Evolutionary conservation across 2,329 filamentous ascomycete genomes (phyloP), one percentile per base, ranked within the genome.

Genomic region (Mollisia scopiformis): DNA sequence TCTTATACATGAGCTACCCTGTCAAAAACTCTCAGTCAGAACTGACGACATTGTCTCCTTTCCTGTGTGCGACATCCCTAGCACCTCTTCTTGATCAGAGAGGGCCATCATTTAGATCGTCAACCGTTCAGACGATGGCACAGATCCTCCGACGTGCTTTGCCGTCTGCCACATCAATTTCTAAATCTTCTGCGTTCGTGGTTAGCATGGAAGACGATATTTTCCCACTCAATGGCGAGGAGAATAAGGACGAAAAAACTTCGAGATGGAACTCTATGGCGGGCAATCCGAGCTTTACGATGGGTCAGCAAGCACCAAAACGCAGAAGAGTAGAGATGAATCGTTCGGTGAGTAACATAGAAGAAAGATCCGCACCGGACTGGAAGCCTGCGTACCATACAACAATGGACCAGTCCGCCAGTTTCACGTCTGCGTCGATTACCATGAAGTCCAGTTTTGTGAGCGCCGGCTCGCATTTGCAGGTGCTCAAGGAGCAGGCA

Each of bases 1-100:
- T 98, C 30, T 78, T 99, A 1, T 97, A 97, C 69, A 80, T 98
- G 57, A 97, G 92, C 73, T 91, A 87, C 66, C 92, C 93, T 0
- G 75, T 88, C 37, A 88, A 87, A 67, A 88, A 86, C 62, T 86
- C 88, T 7, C 83, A 85, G 58, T 78, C 82, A 25, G 83, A 88
- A 66, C 80, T 86, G 59, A 86, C 88, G 0, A 85, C 83, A 7
- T 73, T 94, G 16, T 95, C 92, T 0, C 82, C 83, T 0, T 97
- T 97, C 69, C 78, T 97, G 21, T 82, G 85, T 0, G 78, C 82
- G 1, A 74, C 77, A 52, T 74, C 75, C 74, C 85, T 84, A 63
- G 82, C 78, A 19, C 76, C 76, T 35, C 77, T 79, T 28, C 82
- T 88, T 62, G 81, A 82, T 33, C 80, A 82, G 27, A 84, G 84